Base-by-base conservation (phyloP, 2,329 filamentous ascomycete species). In the Geoglossum cookeanum region DNA sequence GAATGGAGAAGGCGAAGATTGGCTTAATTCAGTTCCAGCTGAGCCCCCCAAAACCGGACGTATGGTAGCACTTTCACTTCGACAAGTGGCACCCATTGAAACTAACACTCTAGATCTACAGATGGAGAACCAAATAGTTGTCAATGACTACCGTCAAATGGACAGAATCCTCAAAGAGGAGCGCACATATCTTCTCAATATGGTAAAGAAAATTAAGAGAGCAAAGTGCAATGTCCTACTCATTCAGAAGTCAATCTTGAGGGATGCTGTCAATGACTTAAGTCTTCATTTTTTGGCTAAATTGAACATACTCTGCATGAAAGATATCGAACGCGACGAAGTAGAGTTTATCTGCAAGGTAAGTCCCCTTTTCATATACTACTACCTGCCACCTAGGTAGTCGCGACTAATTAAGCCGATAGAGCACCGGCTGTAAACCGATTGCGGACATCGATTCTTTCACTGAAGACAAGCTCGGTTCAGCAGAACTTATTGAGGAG, bases 121-220 rank as follows among this genome's bases (percentile, higher is more conserved):
- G 82, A 98, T 98, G 92, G 92, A 98, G 76, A 98, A 98, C 74
- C 92, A 94, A 68, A 97, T 98, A 62, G 84, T 94, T 35, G 92
- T 98, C 67, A 98, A 98, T 72, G 92, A 98, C 75, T 98, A 98
- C 78, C 81, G 92, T 68, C 92, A 98, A 71, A 98, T 98, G 92
- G 92, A 98, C 77, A 98, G 97, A 79, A 98, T 98, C 63, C 80
- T 98, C 65, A 98, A 98, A 75, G 92, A 98, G 74, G 92, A 98
- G 76, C 87, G 92, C 64, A 87, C 92, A 64, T 98, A 98, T 73
- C 81, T 98, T 62, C 80, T 98, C 59, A 97, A 97, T 77, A 87
- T 98, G 81, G 90, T 94, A 68, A 97, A 98, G 81, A 98, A 97
- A 79, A 98, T 98, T 72, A 96, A 97, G 76, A 98, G 97, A 79